Evolutionary conservation across 1,139 yeast species (phyloP), one percentile per base, ranked within the genome.

Genomic region (Blastobotrys indianensis): DNA sequence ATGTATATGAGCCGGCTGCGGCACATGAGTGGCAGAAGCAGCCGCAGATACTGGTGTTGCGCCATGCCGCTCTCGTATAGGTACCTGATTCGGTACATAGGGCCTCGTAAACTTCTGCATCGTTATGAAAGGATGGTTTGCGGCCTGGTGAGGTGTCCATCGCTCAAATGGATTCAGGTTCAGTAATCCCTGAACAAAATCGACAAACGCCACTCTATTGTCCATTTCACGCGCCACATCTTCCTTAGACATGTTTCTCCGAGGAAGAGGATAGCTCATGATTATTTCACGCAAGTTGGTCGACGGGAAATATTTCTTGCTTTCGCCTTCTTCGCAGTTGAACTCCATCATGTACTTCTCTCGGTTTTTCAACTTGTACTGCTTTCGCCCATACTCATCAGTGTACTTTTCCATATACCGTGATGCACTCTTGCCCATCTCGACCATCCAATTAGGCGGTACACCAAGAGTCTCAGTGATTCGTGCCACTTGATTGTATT

Each of bases 361-460:
- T 31, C 79, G 58, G 5, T 78, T 61, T 59, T 83, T 82, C 49
- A 80, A 54, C 17, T 70, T 59, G 56, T 75, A 79, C 29, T 63
- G 63, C 55, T 63, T 61, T 51, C 65, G 50, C 46, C 71, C 71
- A 46, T 58, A 56, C 37, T 62, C 64, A 41, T 65, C 70, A 42
- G 51, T 70, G 50, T 55, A 65, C 66, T 52, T 73, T 67, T 54
- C 75, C 64, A 92, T 76, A 59, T 85, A 92, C 54, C 83, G 80
- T 42, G 73, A 68, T 1, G 95, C 75, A 60, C 83, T 87, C 56
- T 87, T 82, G 17, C 98, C 98, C 77, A 87, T 87, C 55, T 90
- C 97, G 56, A 92, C 74, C 98, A 92, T 92, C 84, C 96, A 95
- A 32, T 84, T 70, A 3, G 97, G 97, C 15, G 98, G 98, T 55